Evolutionary conservation across 2,329 filamentous ascomycete genomes (phyloP).

Genomic region (Fusarium decemcellulare): DNA sequence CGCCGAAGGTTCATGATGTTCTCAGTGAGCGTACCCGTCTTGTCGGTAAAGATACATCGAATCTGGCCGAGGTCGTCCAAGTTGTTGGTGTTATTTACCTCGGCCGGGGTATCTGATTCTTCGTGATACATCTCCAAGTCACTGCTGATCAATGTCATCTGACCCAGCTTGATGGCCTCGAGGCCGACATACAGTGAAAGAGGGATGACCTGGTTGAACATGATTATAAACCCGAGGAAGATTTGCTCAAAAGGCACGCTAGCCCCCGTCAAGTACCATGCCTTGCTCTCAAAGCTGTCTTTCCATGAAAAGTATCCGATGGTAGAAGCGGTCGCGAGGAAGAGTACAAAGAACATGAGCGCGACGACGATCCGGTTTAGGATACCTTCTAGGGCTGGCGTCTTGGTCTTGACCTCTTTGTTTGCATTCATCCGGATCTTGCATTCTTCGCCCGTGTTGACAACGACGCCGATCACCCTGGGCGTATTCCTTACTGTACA

Average conservation of each 20-base stretch:
- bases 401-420: not conserved
- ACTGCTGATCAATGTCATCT: not conserved
- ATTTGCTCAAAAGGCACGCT: not conserved
- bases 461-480: slow-evolving; percentile 66
- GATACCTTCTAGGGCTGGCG: not conserved
- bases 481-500: slow-evolving; percentile 76
- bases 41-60: not conserved
- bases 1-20: not conserved
- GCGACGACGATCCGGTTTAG: not conserved
- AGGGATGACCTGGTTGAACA: not conserved
- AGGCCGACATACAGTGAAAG: not conserved
- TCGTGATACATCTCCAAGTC: not conserved
- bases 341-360: not conserved
- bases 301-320: not conserved
- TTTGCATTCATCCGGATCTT: slow-evolving; percentile 12
- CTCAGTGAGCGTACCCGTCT: not conserved
- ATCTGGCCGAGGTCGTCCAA: not conserved
- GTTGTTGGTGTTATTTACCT: not conserved
- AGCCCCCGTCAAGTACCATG: not conserved
- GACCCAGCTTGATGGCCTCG: not conserved
- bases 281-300: not conserved
- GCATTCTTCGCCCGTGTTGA: slow-evolving; percentile 16
- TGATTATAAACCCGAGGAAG: not conserved
- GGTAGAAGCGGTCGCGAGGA: not conserved
- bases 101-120: not conserved